Conservation (phyloP, 495 filamentous ascomycete species). For the Aeminium ludgeri region DNA sequence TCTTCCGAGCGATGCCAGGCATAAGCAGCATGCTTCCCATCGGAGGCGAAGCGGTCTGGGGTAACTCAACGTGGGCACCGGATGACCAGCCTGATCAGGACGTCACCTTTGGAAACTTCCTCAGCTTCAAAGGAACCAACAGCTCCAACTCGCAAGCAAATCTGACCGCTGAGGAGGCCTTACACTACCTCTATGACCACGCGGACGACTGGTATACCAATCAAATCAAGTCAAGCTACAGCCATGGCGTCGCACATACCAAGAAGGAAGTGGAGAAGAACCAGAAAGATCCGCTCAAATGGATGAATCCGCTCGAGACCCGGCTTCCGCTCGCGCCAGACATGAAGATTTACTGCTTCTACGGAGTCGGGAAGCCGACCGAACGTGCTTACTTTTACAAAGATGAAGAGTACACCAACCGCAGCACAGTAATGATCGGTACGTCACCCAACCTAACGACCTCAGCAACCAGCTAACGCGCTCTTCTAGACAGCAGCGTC, state of each 20-base stretch:
- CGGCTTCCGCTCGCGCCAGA: slow-evolving; percentile 74
- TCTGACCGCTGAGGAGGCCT: slow-evolving; percentile 58
- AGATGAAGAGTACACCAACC: slow-evolving; percentile 31
- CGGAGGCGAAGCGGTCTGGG: slow-evolving; percentile 87
- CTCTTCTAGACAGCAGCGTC: slow-evolving; percentile 44
- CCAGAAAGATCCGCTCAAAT: slow-evolving; percentile 63
- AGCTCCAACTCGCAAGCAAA: slow-evolving; percentile 45
- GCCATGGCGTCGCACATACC: slow-evolving; percentile 74
- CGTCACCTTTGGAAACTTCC: slow-evolving; percentile 58
- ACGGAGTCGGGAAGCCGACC: slow-evolving; percentile 80
- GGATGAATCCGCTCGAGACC: slow-evolving; percentile 89
- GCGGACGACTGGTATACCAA: slow-evolving; percentile 74
- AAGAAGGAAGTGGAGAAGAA: slow-evolving; percentile 70
- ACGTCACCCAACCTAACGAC: not conserved
- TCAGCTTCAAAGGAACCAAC: slow-evolving; percentile 59
- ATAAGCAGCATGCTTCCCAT: slow-evolving; percentile 96
- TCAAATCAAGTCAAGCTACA: slow-evolving; percentile 57
- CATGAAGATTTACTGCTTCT: slow-evolving; percentile 96
- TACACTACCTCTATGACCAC: slow-evolving; percentile 59
- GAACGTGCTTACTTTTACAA: slow-evolving; percentile 87
- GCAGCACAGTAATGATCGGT: slow-evolving; percentile 2
- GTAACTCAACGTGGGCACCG: slow-evolving; percentile 73
- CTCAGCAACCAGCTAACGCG: too few species aligned
- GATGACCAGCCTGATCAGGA: slow-evolving; percentile 64
- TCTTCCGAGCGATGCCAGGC: slow-evolving; percentile 93